Conservation (phyloP, 2,329 filamentous ascomycete genomes). For the Phialophora verrucosa region DNA sequence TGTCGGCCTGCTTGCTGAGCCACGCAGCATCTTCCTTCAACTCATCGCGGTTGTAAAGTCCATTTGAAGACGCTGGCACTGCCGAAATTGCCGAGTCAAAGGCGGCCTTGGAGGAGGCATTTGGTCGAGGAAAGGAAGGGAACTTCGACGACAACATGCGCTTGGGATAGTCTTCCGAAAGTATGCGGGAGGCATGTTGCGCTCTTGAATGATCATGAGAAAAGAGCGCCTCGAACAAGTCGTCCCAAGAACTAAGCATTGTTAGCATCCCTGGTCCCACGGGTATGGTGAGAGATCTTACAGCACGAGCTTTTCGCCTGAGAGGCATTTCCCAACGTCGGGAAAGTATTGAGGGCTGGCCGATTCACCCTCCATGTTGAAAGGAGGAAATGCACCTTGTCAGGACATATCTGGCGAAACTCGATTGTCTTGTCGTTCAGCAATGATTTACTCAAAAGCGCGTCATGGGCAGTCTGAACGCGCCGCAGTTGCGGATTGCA, state of each 20-base stretch:
- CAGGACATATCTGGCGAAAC: constrained; percentile 13
- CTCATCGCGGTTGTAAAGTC: constrained; percentile 73
- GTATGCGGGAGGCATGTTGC: constrained; percentile 21
- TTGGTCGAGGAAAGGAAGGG: constrained; percentile 27
- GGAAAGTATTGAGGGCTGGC: constrained; percentile 32
- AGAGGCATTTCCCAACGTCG: constrained; percentile 43
- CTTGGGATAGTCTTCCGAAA: constrained; percentile 29
- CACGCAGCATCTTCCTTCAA: constrained; percentile 86
- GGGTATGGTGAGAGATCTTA: constrained; percentile 6
- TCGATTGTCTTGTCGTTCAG: constrained; percentile 1
- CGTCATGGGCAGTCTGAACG: constrained; percentile 17
- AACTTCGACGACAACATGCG: constrained; percentile 26
- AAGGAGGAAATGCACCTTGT: constrained; percentile 28
- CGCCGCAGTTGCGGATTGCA: constrained; percentile 5
- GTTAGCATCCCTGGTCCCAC: constrained; percentile 18
- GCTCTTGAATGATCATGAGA: constrained; percentile 28
- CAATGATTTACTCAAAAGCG: constrained; percentile 14
- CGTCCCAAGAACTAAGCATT: constrained; percentile 34
- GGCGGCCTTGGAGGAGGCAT: constrained; percentile 61
- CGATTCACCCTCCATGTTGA: constrained; percentile 29
- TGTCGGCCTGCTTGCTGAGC: constrained; percentile 76
- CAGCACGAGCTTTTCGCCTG: constrained; percentile 33
- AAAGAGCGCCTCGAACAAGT: constrained; percentile 31
- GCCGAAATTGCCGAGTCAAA: constrained; percentile 87
- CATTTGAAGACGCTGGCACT: constrained; percentile 71